Evolutionary conservation across 305 asterid species (phyloP), one percentile per base, ranked within the genome.

Genomic region (Fraxinus dipetala): DNA sequence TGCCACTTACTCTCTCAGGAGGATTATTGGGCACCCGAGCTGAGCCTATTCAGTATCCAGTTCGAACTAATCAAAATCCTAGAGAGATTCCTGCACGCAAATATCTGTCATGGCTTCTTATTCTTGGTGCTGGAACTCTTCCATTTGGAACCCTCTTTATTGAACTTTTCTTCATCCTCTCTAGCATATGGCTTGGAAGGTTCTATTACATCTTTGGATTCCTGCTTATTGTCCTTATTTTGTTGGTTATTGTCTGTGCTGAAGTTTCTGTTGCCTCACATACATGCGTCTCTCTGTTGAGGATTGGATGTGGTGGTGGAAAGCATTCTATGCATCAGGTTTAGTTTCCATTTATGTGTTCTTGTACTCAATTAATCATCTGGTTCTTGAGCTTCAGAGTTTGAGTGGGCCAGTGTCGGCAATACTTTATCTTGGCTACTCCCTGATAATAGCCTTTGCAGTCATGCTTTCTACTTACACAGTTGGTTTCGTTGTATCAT

Each of bases 261-360:
- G 96, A 92, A 83, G 95, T 92, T 77, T 94, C 96, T 0, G 91
- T 94, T 48, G 95, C 69, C 85, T 94, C 65, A 94, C 97, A 11
- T 94, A 92, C 88, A 92, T 92, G 97, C 96, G 91, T 81, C 91
- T 92, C 6, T 92, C 93, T 28, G 93, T 89, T 11, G 98, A 94
- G 92, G 98, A 94, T 32, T 94, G 96, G 96, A 87, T 86, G 93
- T 93, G 97, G 98, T 93, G 97, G 98, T 93, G 97, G 96, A 93
- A 92, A 86, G 91, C 94, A 1, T 91, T 92, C 89, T 91, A 83
- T 26, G 94, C 96, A 35, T 91, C 97, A 0, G 93, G 97, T 30
- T 93, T 94, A n/a, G 97, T 92, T 48, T 88, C 98, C 1, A 78
- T 93, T 0, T 93, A 91, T 13, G 93, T 93, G 61, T 93, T 91